Evolutionary conservation across 768 basidiomycete genomes (phyloP).

Genomic region (Russula compacta): DNA sequence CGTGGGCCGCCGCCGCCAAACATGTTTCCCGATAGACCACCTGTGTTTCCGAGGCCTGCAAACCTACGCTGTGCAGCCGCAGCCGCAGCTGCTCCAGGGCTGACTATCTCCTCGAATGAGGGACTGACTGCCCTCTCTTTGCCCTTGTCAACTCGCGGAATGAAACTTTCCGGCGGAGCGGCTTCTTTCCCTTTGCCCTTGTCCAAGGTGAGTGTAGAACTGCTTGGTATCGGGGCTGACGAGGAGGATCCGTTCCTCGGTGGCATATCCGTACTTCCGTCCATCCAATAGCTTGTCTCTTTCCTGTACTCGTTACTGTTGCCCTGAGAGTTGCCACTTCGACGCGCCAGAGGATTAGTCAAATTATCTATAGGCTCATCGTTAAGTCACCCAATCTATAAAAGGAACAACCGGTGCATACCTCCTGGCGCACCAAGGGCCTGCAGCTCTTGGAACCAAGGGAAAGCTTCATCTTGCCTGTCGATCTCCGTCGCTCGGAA

Average conservation of each 20-base stretch:
- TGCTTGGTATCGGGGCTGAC: not conserved
- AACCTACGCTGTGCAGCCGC: not conserved
- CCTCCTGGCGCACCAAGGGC: not conserved
- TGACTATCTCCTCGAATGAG: constrained; percentile 1
- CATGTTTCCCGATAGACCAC: not conserved
- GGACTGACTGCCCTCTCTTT: not conserved
- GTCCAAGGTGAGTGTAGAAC: not conserved
- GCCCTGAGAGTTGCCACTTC: not conserved
- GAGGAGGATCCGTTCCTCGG: not conserved
- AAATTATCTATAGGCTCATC: not conserved
- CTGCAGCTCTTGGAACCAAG: constrained; percentile 3
- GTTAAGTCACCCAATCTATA: not conserved
- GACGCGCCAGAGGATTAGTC: not conserved
- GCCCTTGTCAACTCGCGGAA: no score
- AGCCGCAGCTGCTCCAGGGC: not conserved
- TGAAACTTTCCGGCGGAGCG: no score
- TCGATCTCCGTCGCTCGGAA: not conserved
- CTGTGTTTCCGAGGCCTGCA: not conserved
- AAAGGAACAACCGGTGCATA: not conserved
- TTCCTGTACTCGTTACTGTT: not conserved
- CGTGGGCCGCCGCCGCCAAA: not conserved
- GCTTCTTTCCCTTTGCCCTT: not conserved
- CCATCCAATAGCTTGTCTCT: constrained; percentile 6
- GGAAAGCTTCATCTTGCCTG: not conserved
- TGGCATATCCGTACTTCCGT: not conserved